Base-by-base conservation (phyloP, 768 basidiomycete species). In the Hortiboletus flavorubellus region DNA sequence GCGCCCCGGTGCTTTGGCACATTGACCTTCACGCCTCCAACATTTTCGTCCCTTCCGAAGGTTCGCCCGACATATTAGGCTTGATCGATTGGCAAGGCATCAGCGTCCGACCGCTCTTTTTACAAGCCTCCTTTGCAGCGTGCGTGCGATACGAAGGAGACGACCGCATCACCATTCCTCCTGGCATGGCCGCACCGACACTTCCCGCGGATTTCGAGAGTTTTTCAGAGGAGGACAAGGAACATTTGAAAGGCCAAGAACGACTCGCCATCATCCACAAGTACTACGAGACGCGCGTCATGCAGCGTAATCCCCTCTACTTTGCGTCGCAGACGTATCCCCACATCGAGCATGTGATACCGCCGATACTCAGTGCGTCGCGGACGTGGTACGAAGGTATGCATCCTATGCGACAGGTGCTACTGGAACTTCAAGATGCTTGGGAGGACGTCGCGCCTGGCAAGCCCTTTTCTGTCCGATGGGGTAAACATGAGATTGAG, bases 71-170 rank as follows among this genome's bases (percentile, higher is more conserved):
- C 39, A 49, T 61, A 35, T n/a, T 55, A 35, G 51, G 59, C 18
- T 35, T 61, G 42, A 60, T 60, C 23, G 54, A 60, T 31, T 61
- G 54, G 60, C 59, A 61, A 15, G 59, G 59, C 21, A 50, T 55
- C 15, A 56, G 51, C 12, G 18, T 61, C 30, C 54, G 59, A 31
- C 60, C 60, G 6, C 54, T 60, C 15, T 61, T 61, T 14, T 11
- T 60, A 23, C 60, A 56, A 55, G 54, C 54, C 40, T 26, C 44
- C 12, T 53, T 46, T 21, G 54, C 54, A 11, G 30, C 37, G n/a
- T 53, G 51, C 3, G 37, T 55, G n/a, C 37, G 43, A n/a, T 55
- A 55, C 38, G 12, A 53, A 21, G 54, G 54, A 10, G 51, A 55
- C n/a, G 37, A 21, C 30, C 51, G 54, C 23, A 55, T 53, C 30